phyloP scores from a whole-genome alignment of 495 filamentous ascomycete species.

The Penicillium chermesinum region DNA sequence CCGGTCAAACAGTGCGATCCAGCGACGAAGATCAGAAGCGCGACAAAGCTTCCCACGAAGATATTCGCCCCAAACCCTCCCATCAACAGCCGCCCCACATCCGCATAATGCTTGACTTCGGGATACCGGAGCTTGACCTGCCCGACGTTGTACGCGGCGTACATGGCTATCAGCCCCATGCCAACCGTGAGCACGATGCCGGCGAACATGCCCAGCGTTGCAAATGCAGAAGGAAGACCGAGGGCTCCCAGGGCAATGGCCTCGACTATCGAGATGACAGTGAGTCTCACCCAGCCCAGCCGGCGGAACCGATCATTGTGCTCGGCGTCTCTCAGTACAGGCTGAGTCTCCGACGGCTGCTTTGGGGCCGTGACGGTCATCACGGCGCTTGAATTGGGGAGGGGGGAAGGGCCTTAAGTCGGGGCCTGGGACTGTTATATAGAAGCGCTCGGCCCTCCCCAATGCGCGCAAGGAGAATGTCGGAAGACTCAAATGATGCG shows the following conservation, averaged over 20 bases:
- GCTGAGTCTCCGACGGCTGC: conserved; percentile 1
- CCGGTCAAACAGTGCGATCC: conserved; percentile 67
- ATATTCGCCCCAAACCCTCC: conserved; percentile 56
- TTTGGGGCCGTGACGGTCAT: neutral
- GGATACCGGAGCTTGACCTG: conserved; percentile 64
- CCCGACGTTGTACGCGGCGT: conserved; percentile 66
- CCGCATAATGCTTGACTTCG: conserved; percentile 57
- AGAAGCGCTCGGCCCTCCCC: too few relatives aligned
- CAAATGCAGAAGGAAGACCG: conserved; percentile 53
- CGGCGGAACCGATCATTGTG: conserved; percentile 20
- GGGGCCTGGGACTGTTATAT: too few relatives aligned
- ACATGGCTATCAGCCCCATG: conserved; percentile 62
- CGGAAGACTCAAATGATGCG: neutral
- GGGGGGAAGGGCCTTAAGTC: too few relatives aligned
- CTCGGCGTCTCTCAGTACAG: neutral
- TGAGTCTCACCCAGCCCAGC: conserved; percentile 35
- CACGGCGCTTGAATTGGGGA: neutral
- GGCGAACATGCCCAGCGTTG: conserved; percentile 55
- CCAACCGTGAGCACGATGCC: conserved; percentile 46
- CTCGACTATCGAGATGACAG: conserved; percentile 52
- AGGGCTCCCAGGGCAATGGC: conserved; percentile 58
- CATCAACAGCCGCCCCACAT: conserved; percentile 57
- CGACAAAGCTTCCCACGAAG: conserved; percentile 49
- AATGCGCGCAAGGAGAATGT: neutral
- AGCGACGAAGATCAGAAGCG: conserved; percentile 61